Conservation (phyloP, 352 stramenopile species). For the Peronosclerospora sorghi region DNA sequence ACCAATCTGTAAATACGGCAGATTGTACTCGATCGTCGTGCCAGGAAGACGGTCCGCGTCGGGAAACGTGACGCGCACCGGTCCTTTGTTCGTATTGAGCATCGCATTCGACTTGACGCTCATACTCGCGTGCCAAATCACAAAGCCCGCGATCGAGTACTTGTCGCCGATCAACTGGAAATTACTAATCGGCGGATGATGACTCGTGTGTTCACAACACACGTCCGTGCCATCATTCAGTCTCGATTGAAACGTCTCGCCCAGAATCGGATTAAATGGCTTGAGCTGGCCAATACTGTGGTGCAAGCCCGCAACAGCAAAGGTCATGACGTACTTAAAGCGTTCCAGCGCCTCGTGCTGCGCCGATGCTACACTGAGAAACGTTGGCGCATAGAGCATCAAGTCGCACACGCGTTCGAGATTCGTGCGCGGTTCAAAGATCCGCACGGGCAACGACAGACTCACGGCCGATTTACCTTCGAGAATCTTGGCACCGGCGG, state of each 20-base stretch:
- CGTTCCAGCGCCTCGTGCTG: conserved; percentile 56
- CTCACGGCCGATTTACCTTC: conserved; percentile 66
- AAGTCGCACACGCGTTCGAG: conserved; percentile 70
- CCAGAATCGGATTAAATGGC: conserved; percentile 79
- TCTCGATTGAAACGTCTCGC: conserved; percentile 64
- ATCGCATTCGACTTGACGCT: conserved; percentile 82
- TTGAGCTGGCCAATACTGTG: conserved; percentile 75
- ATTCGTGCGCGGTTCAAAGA: conserved; percentile 78
- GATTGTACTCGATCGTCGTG: conserved; percentile 53
- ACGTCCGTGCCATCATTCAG: conserved; percentile 75
- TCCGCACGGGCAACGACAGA: conserved; percentile 75
- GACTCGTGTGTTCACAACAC: conserved; percentile 75
- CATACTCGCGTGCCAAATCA: conserved; percentile 65
- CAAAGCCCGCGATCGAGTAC: conserved; percentile 59
- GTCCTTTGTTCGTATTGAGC: conserved; percentile 67
- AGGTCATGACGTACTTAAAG: conserved; percentile 74
- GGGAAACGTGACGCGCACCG: conserved; percentile 58
- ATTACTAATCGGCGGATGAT: conserved; percentile 80
- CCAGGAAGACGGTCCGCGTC: conserved; percentile 27
- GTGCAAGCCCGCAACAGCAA: conserved; percentile 66
- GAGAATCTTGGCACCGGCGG: conserved; percentile 49
- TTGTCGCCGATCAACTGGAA: conserved; percentile 68
- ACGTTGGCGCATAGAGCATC: conserved; percentile 73
- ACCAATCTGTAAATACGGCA: conserved; percentile 64
- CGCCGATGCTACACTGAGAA: conserved; percentile 48